Base-by-base conservation (phyloP, 202 grass and related monocot species). In the Digitaria exilis region DNA sequence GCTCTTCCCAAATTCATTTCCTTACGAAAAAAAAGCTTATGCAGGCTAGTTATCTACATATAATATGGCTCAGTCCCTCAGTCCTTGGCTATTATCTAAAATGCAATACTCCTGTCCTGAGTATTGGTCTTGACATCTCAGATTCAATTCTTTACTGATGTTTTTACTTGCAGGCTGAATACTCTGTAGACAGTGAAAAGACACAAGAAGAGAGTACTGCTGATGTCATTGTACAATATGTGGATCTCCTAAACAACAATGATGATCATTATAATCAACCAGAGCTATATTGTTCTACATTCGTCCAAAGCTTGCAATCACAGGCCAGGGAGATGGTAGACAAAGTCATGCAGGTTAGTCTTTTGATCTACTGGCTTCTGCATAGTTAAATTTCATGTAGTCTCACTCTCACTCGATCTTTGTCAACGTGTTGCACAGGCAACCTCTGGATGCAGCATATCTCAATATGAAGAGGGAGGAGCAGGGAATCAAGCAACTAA, bases 291-390 rank as follows among this genome's bases (percentile, higher is more conserved):
- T 59, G 56, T 59, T 65, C 75, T 69, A 55, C 78, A 70, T 81
- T 91, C 86, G 37, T 89, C 50, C 44, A 82, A 86, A 82, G 30
- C 11, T 87, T 83, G 28, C 35, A 83, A 58, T 76, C 50, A 52
- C 59, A 91, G 79, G 92, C 92, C 69, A 89, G 63, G 44, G 71
- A 65, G 65, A 66, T 91, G 84, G 77, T 94, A 73, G 83, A 77
- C 5, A 12, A 82, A 78, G 39, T 30, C 58, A 80, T 87, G 44
- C 76, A 82, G 83, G 88, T 91, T 89, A 45, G 45, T 75, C 61
- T 75, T 17, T 26, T 1, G 4, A 4, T 26, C 11, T 84, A 16
- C 56, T n/a, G 25, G 32, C n/a, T 81, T 82, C 22, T 51, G 46
- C 11, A 65, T 48, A 65, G 21, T 78, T 65, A 59, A 26, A 26